These are phyloP conservation scores for Pseudodiploospora longispora DNA, from an alignment of 2,329 filamentous ascomycete species.

Conservation along the genomic window DNA sequence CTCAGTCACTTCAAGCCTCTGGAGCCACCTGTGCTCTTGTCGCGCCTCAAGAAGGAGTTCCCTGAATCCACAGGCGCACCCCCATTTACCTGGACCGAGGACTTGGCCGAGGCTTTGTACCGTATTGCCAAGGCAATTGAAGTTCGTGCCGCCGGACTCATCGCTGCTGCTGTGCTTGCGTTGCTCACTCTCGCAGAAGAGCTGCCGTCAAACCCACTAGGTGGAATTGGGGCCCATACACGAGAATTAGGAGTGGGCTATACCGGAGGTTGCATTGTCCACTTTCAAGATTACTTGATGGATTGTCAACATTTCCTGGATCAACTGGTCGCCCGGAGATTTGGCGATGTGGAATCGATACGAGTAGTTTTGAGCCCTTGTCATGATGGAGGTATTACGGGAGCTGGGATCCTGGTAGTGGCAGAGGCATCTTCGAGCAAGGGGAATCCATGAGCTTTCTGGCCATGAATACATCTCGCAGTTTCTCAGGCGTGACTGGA, in stretches of 20 bases:
- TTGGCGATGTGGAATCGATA: slow-evolving; percentile 23
- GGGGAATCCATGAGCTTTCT: slow-evolving; percentile 12
- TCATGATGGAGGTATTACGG: slow-evolving; percentile 54
- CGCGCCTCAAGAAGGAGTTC: slow-evolving; percentile 44
- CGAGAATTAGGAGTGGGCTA: slow-evolving; percentile 67
- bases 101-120: slow-evolving; percentile 51
- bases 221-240: slow-evolving; percentile 10
- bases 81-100: slow-evolving; percentile 54
- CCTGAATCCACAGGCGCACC: slow-evolving; percentile 35
- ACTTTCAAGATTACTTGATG: slow-evolving; percentile 64
- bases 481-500: no score
- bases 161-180: slow-evolving; percentile 65
- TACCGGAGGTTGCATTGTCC: slow-evolving; percentile 72
- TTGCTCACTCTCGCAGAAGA: slow-evolving; percentile 63
- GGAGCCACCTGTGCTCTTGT: slow-evolving; percentile 33
- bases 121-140: slow-evolving; percentile 64
- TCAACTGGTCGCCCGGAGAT: slow-evolving; percentile 30
- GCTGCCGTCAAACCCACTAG: slow-evolving; percentile 34
- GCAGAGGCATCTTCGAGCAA: slow-evolving; percentile 31
- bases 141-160: slow-evolving; percentile 62
- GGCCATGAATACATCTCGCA: no score
- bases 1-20: slow-evolving; percentile 60
- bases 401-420: slow-evolving; percentile 52
- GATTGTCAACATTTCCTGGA: slow-evolving; percentile 66
- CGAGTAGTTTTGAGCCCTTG: slow-evolving; percentile 46